Base-by-base conservation (phyloP, 2,329 filamentous ascomycete genomes). In the Chaetothyriales sp. region DNA sequence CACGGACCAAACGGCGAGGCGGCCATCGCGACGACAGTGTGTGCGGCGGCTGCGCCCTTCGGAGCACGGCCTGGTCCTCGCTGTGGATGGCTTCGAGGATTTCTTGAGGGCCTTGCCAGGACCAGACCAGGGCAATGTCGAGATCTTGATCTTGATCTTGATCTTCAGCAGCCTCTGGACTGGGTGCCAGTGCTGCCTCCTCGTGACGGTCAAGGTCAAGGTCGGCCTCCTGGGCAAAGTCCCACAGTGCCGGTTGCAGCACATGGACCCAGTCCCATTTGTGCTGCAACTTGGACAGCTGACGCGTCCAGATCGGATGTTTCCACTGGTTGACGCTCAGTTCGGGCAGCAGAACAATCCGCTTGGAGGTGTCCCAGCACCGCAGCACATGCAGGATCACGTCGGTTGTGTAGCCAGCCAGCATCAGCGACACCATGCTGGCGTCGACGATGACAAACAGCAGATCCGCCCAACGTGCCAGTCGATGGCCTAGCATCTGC, bases 321-420 rank as follows among this genome's bases (percentile, higher is more conserved):
- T 89, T 81, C 87, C 87, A 94, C 80, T 90, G 88, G 53, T 84
- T 77, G 1, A 79, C 80, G 32, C 85, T 90, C 88, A 95, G 93
- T 57, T 86, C 86, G 0, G 89, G 88, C 5, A 94, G 81, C 51
- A 95, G 70, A 47, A 95, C 69, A 26, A 94, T 84, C 59, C 83
- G 84, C 68, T 95, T 95, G 5, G 82, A 83, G 0, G 84, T 80
- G 60, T 93, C 82, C 89, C 89, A 95, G 51, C 85, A 84, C 49
- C 89, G 78, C 47, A 95, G 65, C 1, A 94, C 78, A 59, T 90
- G 84, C 49, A 93, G 74, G 6, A 93, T 73, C 49, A 94, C 74
- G 26, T 82, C 93, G 61, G 86, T 86, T 2, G 86, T 82, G 51
- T 90, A 77, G 49, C 89, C 89, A 49, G 83, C 79, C 62, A 95